These are phyloP conservation scores for Aspergillus vadensis DNA, from an alignment of 2,329 filamentous ascomycete genomes.

Conservation along the genomic window DNA sequence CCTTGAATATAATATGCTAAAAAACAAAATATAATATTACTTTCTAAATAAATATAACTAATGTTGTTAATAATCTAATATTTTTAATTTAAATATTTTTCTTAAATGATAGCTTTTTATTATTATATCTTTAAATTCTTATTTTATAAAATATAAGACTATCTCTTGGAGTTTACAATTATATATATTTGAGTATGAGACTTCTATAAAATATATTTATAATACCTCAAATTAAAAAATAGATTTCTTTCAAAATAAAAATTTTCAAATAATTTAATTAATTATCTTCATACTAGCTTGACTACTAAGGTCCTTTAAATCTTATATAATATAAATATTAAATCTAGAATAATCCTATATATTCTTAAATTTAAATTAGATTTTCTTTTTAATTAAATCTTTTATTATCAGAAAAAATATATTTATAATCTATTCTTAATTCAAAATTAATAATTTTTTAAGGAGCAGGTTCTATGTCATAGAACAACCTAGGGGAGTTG, in stretches of 20 bases:
- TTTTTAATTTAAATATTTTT: not conserved
- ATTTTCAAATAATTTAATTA: too few species aligned
- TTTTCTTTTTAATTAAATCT: too few species aligned
- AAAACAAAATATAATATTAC: not conserved
- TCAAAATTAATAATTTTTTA: not conserved
- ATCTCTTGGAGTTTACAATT: not conserved
- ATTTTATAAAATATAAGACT: not conserved
- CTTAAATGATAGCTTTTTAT: not conserved
- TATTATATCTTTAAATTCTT: not conserved
- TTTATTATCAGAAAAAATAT: too few species aligned
- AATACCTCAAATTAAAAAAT: slow-evolving; percentile 5
- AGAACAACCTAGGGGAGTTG: too few species aligned
- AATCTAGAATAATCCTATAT: too few species aligned
- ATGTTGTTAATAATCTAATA: too few species aligned
- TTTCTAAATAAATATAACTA: not conserved
- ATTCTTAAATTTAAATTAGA: too few species aligned
- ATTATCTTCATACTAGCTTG: too few species aligned
- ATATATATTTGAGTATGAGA: too few species aligned
- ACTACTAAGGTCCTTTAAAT: too few species aligned
- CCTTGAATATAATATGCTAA: not conserved
- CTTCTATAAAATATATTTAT: too few species aligned
- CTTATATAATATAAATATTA: too few species aligned
- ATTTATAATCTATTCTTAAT: not conserved
- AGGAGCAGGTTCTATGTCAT: not conserved
- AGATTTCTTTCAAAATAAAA: not conserved